Evolutionary conservation across 345 rosid genomes (phyloP), one percentile per base, ranked within the genome.

Genomic region (Boechera stricta): DNA sequence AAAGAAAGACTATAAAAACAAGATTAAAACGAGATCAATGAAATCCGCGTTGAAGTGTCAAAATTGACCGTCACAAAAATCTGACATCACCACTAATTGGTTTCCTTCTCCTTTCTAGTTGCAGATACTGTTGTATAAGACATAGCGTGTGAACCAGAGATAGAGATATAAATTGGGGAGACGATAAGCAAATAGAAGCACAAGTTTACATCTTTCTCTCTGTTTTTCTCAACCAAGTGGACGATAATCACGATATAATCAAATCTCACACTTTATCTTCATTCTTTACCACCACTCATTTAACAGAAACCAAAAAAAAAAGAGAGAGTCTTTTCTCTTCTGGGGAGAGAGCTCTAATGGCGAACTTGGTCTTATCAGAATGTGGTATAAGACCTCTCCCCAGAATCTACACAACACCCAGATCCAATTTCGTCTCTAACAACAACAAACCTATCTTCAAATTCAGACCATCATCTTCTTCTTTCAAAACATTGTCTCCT

Each of bases 321-420:
- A 69, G 15, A 57, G 13, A 15, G 60, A 58, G 41, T 39, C 54
- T 64, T 53, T 67, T 39, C 52, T 78, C 62, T 71, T 49, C 68
- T 65, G 57, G 62, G 72, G 75, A 62, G 66, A 59, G 82, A 78
- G 75, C 72, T 83, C 72, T 80, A 85, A 89, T 90, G 97, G 92
- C 89, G 85, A 82, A 83, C 79, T 86, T 84, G 83, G 85, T 88
- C 35, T 77, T 89, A 62, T 84, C 91, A 61, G 90, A 89, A 88
- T 88, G 91, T 82, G 94, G 96, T 9, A 62, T 90, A 67, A 86
- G 84, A 79, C 92, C 93, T 15, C 87, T 86, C 45, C 96, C 96
- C 64, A 74, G 73, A 62, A 18, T 83, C 75, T 81, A 75, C 73
- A 38, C 87, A 11, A 63, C 69, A 77, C 89, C 89, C 79, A 77